Percentiles rank a stretch among this genome's conserved stretches.
Conservation (phyloP, 2,329 filamentous ascomycete species). For the Diaporthe sp. region DNA sequence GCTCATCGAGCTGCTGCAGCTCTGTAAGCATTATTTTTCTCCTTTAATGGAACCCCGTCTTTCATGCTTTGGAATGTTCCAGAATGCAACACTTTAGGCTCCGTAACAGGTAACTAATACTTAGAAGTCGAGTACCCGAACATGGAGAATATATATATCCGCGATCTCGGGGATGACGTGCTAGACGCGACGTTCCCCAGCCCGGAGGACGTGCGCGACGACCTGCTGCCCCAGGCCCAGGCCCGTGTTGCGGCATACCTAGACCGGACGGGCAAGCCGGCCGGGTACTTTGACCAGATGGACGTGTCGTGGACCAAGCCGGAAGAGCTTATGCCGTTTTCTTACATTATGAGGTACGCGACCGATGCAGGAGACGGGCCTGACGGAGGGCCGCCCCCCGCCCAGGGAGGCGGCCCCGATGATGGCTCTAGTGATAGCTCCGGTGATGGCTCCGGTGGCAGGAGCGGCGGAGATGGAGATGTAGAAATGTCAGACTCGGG, state of each 20-base stretch:
- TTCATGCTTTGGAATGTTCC: no score
- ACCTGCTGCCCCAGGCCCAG: not conserved
- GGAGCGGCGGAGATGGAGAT: not conserved
- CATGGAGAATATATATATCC: not conserved
- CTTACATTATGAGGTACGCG: not conserved
- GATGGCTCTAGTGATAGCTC: not conserved
- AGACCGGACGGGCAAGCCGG: not conserved
- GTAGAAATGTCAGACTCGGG: not conserved
- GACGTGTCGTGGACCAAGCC: conserved; percentile 8
- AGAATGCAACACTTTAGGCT: no score
- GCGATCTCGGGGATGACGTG: not conserved
- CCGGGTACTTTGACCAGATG: not conserved
- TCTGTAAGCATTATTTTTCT: no score
- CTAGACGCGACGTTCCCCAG: not conserved
- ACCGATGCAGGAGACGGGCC: not conserved
- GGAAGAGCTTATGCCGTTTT: not conserved
- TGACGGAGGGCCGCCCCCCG: not conserved
- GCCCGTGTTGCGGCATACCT: not conserved
- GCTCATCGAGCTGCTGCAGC: not conserved
- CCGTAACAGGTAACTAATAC: no score
- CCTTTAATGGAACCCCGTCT: no score
- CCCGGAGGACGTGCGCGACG: not conserved
- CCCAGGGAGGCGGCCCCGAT: not conserved
- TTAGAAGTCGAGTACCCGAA: not conserved
- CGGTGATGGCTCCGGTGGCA: no score